Base-by-base conservation (phyloP, 2,329 filamentous ascomycete species). In the Fusarium tuaranense region DNA sequence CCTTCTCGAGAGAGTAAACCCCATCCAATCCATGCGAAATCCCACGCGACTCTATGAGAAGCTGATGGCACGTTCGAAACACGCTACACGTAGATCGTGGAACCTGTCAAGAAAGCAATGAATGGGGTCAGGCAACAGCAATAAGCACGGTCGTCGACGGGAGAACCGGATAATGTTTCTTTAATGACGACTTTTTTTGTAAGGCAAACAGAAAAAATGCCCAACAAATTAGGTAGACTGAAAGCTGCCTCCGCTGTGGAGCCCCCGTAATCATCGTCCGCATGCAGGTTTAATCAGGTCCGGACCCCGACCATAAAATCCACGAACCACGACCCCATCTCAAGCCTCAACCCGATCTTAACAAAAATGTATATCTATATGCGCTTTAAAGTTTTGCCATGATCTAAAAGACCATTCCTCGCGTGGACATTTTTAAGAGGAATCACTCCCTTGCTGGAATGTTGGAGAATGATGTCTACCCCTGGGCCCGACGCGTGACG, bases 211-310 rank as follows among this genome's bases (percentile, higher is more conserved):
- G 14, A 34, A 12, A 34, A 34, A 34, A 34, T 46, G 16, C 46
- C 44, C 46, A 63, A 63, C 61, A 63, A 64, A 64, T 58, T 30
- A 64, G 46, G 58, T 30, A 64, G 46, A 64, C 34, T 57, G 34
- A 38, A 32, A 32, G 20, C 34, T 22, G 22, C 20, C 41, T 41
- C 25, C 36, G 34, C n/a, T 57, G 62, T 65, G 62, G 62, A 46
- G 51, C 41, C 48, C 18, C 48, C 39, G 41, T 27, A 62, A 48
- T 53, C 44, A 38, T 53, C 16, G 27, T 30, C 48, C 30, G 38
- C 38, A 62, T 34, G 62, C 62, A 65, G 34, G 62, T 65, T 46
- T 58, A 65, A 58, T 65, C 48, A 65, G 39, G 48, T 64, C 48
- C 20, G 30, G 44, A 18, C 12, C 62, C n/a, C 30, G 57, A 32